Evolutionary conservation across 2,329 filamentous ascomycete species (phyloP).

Genomic region (Bipolaris zeicola): DNA sequence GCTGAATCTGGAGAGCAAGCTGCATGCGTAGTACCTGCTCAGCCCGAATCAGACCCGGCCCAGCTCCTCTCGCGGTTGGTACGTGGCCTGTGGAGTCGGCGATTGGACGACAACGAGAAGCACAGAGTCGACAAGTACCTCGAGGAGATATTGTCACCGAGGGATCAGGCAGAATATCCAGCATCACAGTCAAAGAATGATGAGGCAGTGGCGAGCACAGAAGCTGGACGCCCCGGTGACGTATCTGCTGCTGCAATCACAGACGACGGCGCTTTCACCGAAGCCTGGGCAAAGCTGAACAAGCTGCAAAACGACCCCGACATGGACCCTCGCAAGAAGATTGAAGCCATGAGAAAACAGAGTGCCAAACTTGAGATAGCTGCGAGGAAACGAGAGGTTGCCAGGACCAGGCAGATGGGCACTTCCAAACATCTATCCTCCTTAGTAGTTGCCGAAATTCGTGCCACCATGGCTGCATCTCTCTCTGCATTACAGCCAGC

Average conservation of each 20-base stretch:
- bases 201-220: conserved; percentile 9
- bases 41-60: conserved; percentile 24
- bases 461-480: conserved; percentile 58
- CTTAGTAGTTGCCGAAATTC: conserved; percentile 52
- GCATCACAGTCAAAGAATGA: conserved; percentile 8
- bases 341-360: conserved; percentile 21
- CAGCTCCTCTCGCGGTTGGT: conserved; percentile 33
- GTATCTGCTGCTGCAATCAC: conserved; percentile 2
- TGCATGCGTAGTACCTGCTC: conserved; percentile 28
- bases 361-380: conserved; percentile 18
- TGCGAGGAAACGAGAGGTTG: conserved; percentile 20
- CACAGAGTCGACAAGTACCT: conserved; percentile 30
- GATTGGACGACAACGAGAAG: conserved; percentile 31
- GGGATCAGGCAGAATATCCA: conserved; percentile 5
- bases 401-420: conserved; percentile 18
- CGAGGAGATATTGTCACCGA: conserved; percentile 17
- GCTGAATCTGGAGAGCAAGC: conserved; percentile 33
- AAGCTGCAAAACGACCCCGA: conserved; percentile 18
- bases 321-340: conserved; percentile 11
- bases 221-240: conserved; percentile 5
- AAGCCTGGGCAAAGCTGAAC: conserved; percentile 14
- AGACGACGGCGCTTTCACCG: conserved; percentile 8
- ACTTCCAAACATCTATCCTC: conserved; percentile 30
- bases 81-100: conserved; percentile 30
- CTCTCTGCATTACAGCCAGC: conserved; percentile 45